Percentiles rank a stretch among this genome's conserved stretches.
phyloP scores from a whole-genome alignment of 2,329 filamentous ascomycete genomes.

The Pestalotiopsis fici region DNA sequence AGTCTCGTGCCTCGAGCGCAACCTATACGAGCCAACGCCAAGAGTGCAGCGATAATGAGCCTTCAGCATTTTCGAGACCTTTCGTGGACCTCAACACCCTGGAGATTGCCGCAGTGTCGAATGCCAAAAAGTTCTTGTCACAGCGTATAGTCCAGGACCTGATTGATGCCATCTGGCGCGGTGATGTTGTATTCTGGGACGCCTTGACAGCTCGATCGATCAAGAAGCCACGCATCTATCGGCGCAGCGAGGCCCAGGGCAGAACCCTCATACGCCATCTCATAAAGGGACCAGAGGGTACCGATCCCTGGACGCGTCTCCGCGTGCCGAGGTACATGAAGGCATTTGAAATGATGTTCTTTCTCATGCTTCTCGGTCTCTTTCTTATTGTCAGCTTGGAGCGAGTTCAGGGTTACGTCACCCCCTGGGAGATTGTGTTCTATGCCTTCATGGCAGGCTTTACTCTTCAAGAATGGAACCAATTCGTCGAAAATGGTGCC shows the following conservation, averaged over 20 bases:
- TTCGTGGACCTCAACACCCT: conserved; percentile 2
- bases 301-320: not conserved
- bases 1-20: not conserved
- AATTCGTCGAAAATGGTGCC: not conserved
- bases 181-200: not conserved
- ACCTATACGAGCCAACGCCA: not conserved
- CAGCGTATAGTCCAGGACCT: not conserved
- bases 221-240: conserved; percentile 3
- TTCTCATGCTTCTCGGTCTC: not conserved
- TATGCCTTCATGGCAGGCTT: not conserved
- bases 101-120: not conserved
- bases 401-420: not conserved
- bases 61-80: not conserved
- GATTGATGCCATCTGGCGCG: not conserved
- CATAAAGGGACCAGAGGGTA: not conserved
- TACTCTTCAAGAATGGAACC: not conserved
- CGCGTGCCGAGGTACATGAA: conserved; percentile 1
- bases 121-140: not conserved
- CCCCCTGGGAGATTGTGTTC: not conserved
- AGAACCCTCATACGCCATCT: not conserved
- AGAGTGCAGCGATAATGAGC: not conserved
- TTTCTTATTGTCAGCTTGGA: not conserved
- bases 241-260: not conserved
- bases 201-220: not conserved
- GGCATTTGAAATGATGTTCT: conserved; percentile 2